These are phyloP conservation scores for Xylaria bambusicola DNA, from an alignment of 495 filamentous ascomycete genomes.

Conservation along the genomic window DNA sequence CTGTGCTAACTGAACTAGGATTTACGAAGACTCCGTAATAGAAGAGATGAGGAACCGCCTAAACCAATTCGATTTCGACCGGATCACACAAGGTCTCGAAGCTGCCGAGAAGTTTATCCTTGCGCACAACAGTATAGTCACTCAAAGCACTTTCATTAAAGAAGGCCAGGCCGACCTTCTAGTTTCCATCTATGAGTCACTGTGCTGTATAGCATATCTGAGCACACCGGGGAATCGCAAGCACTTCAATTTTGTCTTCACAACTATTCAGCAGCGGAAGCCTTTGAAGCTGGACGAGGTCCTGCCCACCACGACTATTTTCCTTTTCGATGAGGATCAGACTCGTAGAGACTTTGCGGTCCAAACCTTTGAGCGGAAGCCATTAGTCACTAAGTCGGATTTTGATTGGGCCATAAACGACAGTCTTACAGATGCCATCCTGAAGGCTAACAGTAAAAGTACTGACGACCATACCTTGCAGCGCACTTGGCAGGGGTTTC, in stretches of 20 bases:
- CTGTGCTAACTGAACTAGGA: conserved; percentile 36
- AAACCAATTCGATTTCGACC: conserved; percentile 46
- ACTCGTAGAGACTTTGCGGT: conserved; percentile 67
- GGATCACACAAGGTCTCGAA: conserved; percentile 40
- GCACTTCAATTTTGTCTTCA: conserved; percentile 76
- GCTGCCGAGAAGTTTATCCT: conserved; percentile 42
- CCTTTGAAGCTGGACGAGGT: conserved; percentile 68
- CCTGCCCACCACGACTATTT: conserved; percentile 75
- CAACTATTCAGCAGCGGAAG: conserved; percentile 70
- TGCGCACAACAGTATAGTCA: conserved; percentile 34
- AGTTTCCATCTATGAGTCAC: conserved; percentile 54
- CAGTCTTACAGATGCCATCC: conserved; percentile 53
- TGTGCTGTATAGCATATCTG: conserved; percentile 54
- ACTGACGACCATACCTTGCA: conserved; percentile 48
- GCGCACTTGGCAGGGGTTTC: conserved; percentile 74
- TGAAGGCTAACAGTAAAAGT: conserved; percentile 50
- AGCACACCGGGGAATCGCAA: conserved; percentile 37
- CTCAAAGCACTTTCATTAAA: conserved; percentile 35
- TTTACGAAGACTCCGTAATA: conserved; percentile 34
- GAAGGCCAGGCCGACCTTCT: conserved; percentile 40
- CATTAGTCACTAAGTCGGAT: conserved; percentile 60
- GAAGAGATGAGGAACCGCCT: conserved; percentile 41
- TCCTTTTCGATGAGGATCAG: conserved; percentile 70
- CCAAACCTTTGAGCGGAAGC: conserved; percentile 63
- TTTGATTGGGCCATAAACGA: conserved; percentile 83